Evolutionary conservation across 345 rosid genomes (phyloP), one percentile per base, ranked within the genome.

Genomic region (Camelina sativa): DNA sequence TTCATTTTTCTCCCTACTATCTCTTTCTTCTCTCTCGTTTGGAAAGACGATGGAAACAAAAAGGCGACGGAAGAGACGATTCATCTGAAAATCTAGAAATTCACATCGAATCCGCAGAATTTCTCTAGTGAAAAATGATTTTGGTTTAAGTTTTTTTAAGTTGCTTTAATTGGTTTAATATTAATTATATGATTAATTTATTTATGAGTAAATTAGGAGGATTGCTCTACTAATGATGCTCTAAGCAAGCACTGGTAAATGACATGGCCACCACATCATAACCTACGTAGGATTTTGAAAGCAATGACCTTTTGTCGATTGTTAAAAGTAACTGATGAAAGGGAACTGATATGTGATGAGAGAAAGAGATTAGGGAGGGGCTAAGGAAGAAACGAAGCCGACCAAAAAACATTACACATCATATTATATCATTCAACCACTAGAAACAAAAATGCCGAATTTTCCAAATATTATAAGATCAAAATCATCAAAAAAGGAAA

Each of bases 261-360:
- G 59, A 71, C 38, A 28, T 71, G 67, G 40, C 59, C 11, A 10
- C 60, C 67, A 48, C 40, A 22, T 35, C 50, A 25, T 22, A 19
- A 47, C 58, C 58, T 15, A 58, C 48, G 35, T 70, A 59, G 50
- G 75, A 61, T 16, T 15, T 15, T 23, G 51, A 17, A 50, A 57
- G 28, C 51, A 22, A 35, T 19, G 74, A 58, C 57, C 15, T 44
- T 70, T 20, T 44, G 56, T 32, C 46, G 16, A 44, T 44, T 47
- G 35, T 25, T 25, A 25, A 30, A 44, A 32, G n/a, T 15, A 46
- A 46, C 32, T 57, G 20, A 58, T 46, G 11, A 57, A 12, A 12
- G 17, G 17, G 17, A 17, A 41, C 35, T 44, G 54, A 46, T 46
- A 28, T 28, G 30, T 4, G 30, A 28, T 28, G 30, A 0, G 30